Evolutionary conservation across 495 filamentous ascomycete species (phyloP).

Genomic region (Aspergillus steynii): DNA sequence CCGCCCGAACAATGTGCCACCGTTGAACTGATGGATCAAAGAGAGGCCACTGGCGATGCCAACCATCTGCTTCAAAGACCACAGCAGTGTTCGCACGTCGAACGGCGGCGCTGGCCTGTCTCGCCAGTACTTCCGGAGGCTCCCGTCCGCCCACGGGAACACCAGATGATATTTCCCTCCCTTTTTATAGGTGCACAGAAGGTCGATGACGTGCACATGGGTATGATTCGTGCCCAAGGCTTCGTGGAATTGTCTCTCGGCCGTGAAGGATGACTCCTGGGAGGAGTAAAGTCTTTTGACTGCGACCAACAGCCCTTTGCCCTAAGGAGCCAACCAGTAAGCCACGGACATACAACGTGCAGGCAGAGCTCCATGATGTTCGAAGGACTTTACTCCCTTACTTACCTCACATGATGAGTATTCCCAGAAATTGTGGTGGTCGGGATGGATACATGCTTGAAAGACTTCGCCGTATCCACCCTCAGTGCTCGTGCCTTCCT

Average conservation of each 20-base stretch:
- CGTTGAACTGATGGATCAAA: slow-evolving; percentile 17
- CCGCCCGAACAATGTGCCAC: slow-evolving; percentile 17
- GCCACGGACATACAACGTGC: neutral
- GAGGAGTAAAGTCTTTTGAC: slow-evolving; percentile 7
- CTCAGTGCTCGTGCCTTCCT: neutral
- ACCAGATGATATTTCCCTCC: slow-evolving; percentile 19
- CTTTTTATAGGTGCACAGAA: slow-evolving; percentile 10
- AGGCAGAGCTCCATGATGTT: neutral
- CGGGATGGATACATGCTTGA: slow-evolving; percentile 6
- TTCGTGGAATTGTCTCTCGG: slow-evolving; percentile 3
- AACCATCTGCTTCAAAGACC: slow-evolving; percentile 22
- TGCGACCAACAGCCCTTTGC: slow-evolving; percentile 4
- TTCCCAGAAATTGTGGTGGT: slow-evolving; percentile 10
- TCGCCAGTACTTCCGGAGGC: slow-evolving; percentile 22
- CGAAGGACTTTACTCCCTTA: neutral
- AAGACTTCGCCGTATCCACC: slow-evolving; percentile 8
- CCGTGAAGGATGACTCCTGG: neutral
- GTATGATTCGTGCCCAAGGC: neutral
- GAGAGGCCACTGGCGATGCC: slow-evolving; percentile 21
- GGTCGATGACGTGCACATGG: slow-evolving; percentile 9
- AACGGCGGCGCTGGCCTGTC: neutral
- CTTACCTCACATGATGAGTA: neutral
- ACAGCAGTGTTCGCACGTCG: slow-evolving; percentile 6
- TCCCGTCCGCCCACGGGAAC: slow-evolving; percentile 28
- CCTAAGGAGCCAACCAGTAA: neutral